A percentile compares a stretch with the other conserved stretches of the same genome.
These are phyloP conservation scores for Penicillium riverlandense DNA, from an alignment of 495 filamentous ascomycete genomes.

Conservation along the genomic window DNA sequence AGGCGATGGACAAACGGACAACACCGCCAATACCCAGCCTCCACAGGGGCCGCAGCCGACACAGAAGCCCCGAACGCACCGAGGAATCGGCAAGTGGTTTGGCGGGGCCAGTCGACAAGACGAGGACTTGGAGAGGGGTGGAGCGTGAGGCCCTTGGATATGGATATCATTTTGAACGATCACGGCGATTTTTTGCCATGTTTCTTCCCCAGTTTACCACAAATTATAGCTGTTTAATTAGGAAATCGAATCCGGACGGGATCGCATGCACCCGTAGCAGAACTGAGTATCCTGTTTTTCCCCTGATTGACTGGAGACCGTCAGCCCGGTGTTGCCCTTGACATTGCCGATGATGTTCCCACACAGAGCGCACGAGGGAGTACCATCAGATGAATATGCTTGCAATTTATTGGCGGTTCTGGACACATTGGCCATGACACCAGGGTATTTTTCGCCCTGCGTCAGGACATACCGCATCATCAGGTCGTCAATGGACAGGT, in stretches of 20 bases:
- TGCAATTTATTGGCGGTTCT: constrained; percentile 74
- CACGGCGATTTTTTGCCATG: constrained; percentile 2
- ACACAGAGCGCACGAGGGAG: constrained; percentile 31
- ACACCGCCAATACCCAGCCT: constrained; percentile 5
- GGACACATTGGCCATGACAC: constrained; percentile 90
- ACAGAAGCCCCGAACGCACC: constrained; percentile 14
- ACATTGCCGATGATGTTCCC: constrained; percentile 31
- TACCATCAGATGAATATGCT: constrained; percentile 6
- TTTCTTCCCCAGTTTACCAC: constrained; percentile 1
- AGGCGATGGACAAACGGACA: neutral
- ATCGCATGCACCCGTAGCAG: constrained; percentile 56
- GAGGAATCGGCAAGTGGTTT: constrained; percentile 24
- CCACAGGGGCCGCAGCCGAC: constrained; percentile 13
- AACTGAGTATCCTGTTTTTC: constrained; percentile 21
- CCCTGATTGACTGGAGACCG: constrained; percentile 13
- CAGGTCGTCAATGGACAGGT: constrained; percentile 82
- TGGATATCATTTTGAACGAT: neutral
- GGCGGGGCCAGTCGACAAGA: constrained; percentile 22
- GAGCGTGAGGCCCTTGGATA: neutral
- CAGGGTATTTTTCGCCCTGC: constrained; percentile 82
- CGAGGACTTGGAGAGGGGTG: constrained; percentile 26
- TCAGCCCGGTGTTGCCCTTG: constrained; percentile 21
- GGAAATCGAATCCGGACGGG: constrained; percentile 30
- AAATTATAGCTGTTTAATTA: constrained; percentile 35
- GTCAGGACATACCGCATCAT: constrained; percentile 83